Conservation (phyloP, 2,329 filamentous ascomycete species). For the Fusarium sp. region DNA sequence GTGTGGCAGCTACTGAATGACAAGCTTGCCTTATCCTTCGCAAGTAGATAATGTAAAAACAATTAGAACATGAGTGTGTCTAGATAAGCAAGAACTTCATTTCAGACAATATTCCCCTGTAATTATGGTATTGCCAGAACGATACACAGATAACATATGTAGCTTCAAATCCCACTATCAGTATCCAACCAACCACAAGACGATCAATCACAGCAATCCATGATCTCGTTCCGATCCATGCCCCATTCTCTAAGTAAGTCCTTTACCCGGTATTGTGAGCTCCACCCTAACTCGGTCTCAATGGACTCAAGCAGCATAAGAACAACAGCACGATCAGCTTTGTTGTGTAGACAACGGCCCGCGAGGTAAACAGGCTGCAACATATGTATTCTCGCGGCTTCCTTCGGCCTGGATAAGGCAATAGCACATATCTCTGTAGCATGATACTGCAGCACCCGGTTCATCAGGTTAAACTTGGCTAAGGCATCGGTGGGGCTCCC, state of each 20-base stretch:
- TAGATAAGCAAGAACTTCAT: neutral
- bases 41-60: neutral
- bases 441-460: neutral
- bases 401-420: neutral
- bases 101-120: accelerated
- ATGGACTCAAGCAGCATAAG: neutral
- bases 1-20: neutral
- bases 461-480: neutral
- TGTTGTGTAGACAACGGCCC: neutral
- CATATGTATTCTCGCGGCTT: neutral
- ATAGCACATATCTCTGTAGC: neutral
- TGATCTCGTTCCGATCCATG: neutral
- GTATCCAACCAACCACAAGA: neutral
- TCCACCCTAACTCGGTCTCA: neutral
- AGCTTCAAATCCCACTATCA: neutral
- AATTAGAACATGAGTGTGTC: neutral
- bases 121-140: neutral
- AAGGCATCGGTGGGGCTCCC: neutral
- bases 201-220: neutral
- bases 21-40: neutral
- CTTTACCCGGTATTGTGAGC: neutral
- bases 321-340: neutral
- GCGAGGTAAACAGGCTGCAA: neutral
- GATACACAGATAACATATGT: accelerated
- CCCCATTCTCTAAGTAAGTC: neutral